Percentiles rank a stretch among this genome's conserved stretches.
These are phyloP conservation scores for Globisporangium canariense DNA, from an alignment of 352 stramenopile genomes.

Conservation along the genomic window DNA sequence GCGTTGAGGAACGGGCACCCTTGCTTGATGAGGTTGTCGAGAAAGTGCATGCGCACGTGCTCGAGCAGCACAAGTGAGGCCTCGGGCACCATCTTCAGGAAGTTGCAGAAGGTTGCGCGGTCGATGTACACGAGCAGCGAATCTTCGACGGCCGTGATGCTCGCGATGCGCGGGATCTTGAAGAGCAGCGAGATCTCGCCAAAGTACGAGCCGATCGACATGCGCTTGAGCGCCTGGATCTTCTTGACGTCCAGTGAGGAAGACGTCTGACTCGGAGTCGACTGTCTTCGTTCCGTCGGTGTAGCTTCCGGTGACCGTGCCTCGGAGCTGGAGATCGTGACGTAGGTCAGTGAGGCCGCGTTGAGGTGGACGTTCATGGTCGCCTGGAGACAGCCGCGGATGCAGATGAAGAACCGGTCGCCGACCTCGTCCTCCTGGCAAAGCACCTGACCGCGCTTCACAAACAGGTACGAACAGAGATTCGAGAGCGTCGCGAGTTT, in stretches of 20 bases:
- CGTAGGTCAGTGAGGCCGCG: constrained; percentile 24
- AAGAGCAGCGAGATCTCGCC: constrained; percentile 73
- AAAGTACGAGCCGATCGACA: constrained; percentile 60
- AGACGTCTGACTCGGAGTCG: not conserved
- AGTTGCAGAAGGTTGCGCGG: constrained; percentile 62
- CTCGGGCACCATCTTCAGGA: constrained; percentile 64
- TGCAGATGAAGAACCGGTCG: constrained; percentile 71
- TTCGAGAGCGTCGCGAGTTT: constrained; percentile 56
- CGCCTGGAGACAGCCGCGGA: constrained; percentile 49
- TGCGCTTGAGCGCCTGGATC: constrained; percentile 51
- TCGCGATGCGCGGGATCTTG: constrained; percentile 64
- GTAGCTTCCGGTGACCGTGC: not conserved
- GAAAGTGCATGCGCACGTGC: constrained; percentile 57
- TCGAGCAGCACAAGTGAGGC: constrained; percentile 49
- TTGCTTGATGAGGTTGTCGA: constrained; percentile 60
- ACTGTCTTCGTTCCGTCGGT: not conserved
- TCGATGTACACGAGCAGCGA: constrained; percentile 71
- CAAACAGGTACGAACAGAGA: constrained; percentile 63
- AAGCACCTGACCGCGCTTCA: constrained; percentile 43
- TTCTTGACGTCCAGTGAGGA: constrained; percentile 23
- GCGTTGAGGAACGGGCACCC: constrained; percentile 49
- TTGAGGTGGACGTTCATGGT: constrained; percentile 39
- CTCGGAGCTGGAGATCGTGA: constrained; percentile 6
- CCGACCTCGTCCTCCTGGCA: constrained; percentile 58
- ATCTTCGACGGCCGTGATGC: constrained; percentile 56